Evolutionary conservation across 305 asterid genomes (phyloP).

Genomic region (Nicotiana rustica): DNA sequence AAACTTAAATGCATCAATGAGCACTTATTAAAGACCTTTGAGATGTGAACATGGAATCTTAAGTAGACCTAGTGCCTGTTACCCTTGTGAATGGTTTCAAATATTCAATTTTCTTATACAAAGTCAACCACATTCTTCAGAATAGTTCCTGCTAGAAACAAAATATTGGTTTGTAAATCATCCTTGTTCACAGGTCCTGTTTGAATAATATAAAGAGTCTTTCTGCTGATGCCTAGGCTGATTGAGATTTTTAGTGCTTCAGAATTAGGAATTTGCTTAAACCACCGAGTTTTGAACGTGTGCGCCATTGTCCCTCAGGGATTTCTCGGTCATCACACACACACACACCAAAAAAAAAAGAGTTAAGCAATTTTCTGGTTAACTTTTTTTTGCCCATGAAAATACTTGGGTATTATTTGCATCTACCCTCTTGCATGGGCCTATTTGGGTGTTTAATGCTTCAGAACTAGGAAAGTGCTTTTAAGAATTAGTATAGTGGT

Average conservation of each 20-base stretch:
- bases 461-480: not conserved
- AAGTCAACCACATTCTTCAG: not conserved
- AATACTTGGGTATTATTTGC: conserved; percentile 10
- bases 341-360: too few relatives aligned
- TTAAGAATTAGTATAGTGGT: not conserved
- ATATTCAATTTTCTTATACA: not conserved
- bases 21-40: not conserved
- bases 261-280: conserved; percentile 14
- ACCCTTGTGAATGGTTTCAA: not conserved
- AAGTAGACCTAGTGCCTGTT: not conserved
- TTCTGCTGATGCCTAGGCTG: conserved; percentile 9
- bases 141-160: conserved; percentile 4
- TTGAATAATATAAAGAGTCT: conserved; percentile 4
- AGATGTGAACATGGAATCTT: conserved; percentile 4
- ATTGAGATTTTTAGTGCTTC: conserved; percentile 17
- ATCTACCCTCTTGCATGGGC: not conserved
- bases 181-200: conserved; percentile 4
- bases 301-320: too few relatives aligned
- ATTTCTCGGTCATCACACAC: too few relatives aligned
- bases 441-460: not conserved
- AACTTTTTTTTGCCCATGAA: not conserved
- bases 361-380: too few relatives aligned
- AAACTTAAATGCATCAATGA: not conserved
- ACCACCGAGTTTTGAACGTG: too few relatives aligned
- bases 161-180: not conserved